Conservation (phyloP, 148 eudicot genomes). For the Fallopia convolvulus region DNA sequence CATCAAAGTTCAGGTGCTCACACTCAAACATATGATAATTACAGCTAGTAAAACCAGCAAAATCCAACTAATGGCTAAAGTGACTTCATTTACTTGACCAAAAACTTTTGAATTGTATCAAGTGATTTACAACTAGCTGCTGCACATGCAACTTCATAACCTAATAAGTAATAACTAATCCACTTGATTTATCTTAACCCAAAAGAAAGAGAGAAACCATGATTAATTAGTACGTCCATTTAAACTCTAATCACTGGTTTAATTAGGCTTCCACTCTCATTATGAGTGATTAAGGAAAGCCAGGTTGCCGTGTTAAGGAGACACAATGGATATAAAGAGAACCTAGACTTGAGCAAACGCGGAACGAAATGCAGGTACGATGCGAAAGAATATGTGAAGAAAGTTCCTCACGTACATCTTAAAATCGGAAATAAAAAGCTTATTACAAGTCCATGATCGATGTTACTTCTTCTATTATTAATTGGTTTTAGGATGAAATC, state of each 20-base stretch:
- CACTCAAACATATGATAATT: too few relatives aligned
- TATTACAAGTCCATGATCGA: too few relatives aligned
- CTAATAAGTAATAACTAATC: not conserved
- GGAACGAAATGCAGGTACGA: too few relatives aligned
- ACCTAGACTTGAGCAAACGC: too few relatives aligned
- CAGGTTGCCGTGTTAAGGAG: too few relatives aligned
- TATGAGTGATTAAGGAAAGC: not conserved
- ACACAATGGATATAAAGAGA: too few relatives aligned
- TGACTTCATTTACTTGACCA: not conserved
- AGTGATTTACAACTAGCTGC: constrained; percentile 4
- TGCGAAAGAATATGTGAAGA: too few relatives aligned
- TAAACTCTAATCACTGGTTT: not conserved
- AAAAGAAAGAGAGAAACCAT: not conserved
- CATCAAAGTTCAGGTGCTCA: too few relatives aligned
- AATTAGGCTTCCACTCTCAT: not conserved
- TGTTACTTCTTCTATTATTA: too few relatives aligned
- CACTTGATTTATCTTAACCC: not conserved
- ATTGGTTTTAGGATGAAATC: too few relatives aligned
- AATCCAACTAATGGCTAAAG: not conserved
- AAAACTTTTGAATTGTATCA: not conserved
- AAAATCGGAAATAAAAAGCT: too few relatives aligned
- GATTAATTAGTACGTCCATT: not conserved
- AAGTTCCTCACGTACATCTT: too few relatives aligned
- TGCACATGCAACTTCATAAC: not conserved
- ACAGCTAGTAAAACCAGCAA: not conserved